Evolutionary conservation across 2,329 filamentous ascomycete genomes (phyloP).

Genomic region (Aureobasidium melanogenum): DNA sequence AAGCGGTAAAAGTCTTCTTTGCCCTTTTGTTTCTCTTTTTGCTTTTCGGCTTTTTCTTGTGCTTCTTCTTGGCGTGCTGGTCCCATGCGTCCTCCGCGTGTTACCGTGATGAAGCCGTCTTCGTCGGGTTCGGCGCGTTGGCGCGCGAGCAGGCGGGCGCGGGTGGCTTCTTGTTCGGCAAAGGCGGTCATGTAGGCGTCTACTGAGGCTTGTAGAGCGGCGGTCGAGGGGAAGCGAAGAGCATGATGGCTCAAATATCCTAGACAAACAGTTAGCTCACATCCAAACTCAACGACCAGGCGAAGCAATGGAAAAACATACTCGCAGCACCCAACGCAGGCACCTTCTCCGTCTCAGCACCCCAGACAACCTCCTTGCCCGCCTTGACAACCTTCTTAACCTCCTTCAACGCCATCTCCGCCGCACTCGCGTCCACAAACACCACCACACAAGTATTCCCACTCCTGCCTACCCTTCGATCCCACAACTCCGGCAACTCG

Average conservation of each 20-base stretch:
- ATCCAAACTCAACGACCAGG: neutral
- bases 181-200: conserved; percentile 85
- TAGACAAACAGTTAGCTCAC: conserved; percentile 21
- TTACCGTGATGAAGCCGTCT: conserved; percentile 92
- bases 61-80: conserved; percentile 66
- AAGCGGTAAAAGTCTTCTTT: conserved; percentile 74
- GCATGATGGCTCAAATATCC: conserved; percentile 56
- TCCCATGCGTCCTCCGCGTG: conserved; percentile 63
- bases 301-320: conserved; percentile 13
- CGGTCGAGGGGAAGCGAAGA: conserved; percentile 60
- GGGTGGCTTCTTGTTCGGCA: conserved; percentile 54
- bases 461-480: conserved; percentile 58
- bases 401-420: conserved; percentile 69
- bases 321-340: conserved; percentile 46
- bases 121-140: conserved; percentile 77
- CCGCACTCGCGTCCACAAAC: conserved; percentile 74
- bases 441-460: conserved; percentile 73
- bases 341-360: conserved; percentile 44
- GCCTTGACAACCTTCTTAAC: conserved; percentile 50
- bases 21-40: conserved; percentile 53
- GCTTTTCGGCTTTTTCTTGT: conserved; percentile 52
- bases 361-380: conserved; percentile 57
- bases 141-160: conserved; percentile 52
- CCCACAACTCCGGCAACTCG: conserved; percentile 62
- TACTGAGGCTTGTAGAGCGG: conserved; percentile 60